phyloP scores from a whole-genome alignment of 2,329 filamentous ascomycete species.

The Metarhizium humberi region DNA sequence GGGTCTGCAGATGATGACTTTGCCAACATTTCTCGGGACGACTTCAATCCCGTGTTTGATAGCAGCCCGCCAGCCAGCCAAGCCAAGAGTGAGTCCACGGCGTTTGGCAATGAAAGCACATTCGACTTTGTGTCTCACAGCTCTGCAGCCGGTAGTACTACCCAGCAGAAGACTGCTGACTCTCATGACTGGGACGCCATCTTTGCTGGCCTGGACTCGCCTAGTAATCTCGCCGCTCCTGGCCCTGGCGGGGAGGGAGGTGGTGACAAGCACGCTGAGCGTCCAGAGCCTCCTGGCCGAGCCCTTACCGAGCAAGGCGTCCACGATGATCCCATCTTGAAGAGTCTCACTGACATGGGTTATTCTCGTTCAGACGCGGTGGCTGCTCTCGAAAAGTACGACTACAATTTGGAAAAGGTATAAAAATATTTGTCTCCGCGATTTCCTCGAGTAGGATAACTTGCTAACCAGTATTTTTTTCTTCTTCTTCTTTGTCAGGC shows the following conservation, averaged over 20 bases:
- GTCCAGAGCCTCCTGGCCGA: slow-evolving; percentile 39
- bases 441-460: no score
- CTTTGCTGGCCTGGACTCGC: slow-evolving; percentile 68
- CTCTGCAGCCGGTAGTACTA: slow-evolving; percentile 22
- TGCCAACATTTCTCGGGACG: slow-evolving; percentile 63
- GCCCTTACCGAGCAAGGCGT: slow-evolving; percentile 65
- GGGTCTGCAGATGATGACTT: slow-evolving; percentile 73
- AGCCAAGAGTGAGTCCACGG: slow-evolving; percentile 42
- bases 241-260: slow-evolving; percentile 1
- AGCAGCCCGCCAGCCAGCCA: slow-evolving; percentile 50
- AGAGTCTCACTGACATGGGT: slow-evolving; percentile 83
- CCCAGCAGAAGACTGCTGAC: slow-evolving; percentile 31
- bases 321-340: slow-evolving; percentile 86
- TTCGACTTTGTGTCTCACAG: slow-evolving; percentile 46
- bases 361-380: slow-evolving; percentile 68
- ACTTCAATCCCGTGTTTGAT: slow-evolving; percentile 78
- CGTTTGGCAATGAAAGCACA: slow-evolving; percentile 45
- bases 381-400: slow-evolving; percentile 79
- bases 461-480: no score
- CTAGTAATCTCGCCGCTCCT: slow-evolving; percentile 22
- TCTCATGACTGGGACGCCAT: slow-evolving; percentile 90
- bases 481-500: slow-evolving; percentile 24
- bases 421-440: slow-evolving; percentile 20
- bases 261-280: slow-evolving; percentile 11
- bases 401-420: slow-evolving; percentile 94